phyloP scores from a whole-genome alignment of 2,329 filamentous ascomycete species.

The Fusarium goolgardi region DNA sequence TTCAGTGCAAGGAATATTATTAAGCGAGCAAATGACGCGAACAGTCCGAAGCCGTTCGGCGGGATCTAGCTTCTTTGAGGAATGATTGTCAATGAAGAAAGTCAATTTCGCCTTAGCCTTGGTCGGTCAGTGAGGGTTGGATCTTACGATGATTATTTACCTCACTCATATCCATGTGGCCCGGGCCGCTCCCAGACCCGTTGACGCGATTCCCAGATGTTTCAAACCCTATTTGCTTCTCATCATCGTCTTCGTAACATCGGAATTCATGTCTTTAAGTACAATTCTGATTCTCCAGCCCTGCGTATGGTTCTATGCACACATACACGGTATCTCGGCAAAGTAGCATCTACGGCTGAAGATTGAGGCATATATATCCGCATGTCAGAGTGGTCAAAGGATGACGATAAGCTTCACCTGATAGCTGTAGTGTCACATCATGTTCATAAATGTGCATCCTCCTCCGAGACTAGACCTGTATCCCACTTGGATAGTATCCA shows the following conservation, averaged over 20 bases:
- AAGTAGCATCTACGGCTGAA: too few relatives aligned
- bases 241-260: not conserved
- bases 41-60: not conserved
- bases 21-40: constrained; percentile 3
- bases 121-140: not conserved
- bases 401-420: constrained; percentile 3
- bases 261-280: not conserved
- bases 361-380: constrained; percentile 1
- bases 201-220: not conserved
- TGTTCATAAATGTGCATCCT: not conserved
- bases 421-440: not conserved
- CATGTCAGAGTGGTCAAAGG: not conserved
- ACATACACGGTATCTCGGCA: not conserved
- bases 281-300: not conserved
- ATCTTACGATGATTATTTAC: constrained; percentile 7
- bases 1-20: not conserved
- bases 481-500: not conserved
- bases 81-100: not conserved
- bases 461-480: constrained; percentile 1
- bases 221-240: not conserved
- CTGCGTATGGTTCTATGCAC: not conserved
- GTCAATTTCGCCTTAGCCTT: not conserved
- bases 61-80: not conserved
- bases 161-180: not conserved
- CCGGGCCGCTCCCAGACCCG: not conserved